Base-by-base conservation (phyloP, 768 basidiomycete species). In the Leucocoprinus sp. region DNA sequence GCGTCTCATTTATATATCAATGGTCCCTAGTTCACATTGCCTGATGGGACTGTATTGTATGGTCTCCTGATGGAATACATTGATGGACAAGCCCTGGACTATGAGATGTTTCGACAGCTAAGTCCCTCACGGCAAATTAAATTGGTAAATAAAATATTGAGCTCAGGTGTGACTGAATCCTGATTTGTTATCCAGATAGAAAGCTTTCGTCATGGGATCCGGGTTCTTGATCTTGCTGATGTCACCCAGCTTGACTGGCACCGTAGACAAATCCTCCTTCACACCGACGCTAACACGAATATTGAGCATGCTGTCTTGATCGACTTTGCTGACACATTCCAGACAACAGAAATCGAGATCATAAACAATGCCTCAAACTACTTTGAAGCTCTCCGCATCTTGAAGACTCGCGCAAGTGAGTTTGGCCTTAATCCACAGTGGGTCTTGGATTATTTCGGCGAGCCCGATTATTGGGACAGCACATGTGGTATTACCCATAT, bases 211-310 rank as follows among this genome's bases (percentile, higher is more conserved):
- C 55, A 56, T 19, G 56, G 51, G 41, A 40, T 31, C 9, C 56
- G 57, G 26, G 51, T 59, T 38, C 54, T 59, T 18, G 57, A 59
- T 23, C 23, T 55, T 15, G 53, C 52, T n/a, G 55, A 57, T 34
- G 33, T 59, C 36, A 42, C 18, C 22, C 58, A 59, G 48, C 43
- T 31, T n/a, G 57, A 59, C 50, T 59, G 57, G 57, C 57, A 58
- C 48, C 18, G 2, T 8, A 50, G 48, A 22, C 54, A 54, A 43
- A 37, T 54, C 7, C 31, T 54, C 23, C 37, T 53, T 18, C 36
- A 45, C 29, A 49, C 50, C 15, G 48, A 53, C 19, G 46, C 52
- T 22, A 40, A 3, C 3, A 50, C 54, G 22, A 42, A 50, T 4
- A 8, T 41, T n/a, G 46, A 53, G 35, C 49, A 53, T 36, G 45